phyloP scores from a whole-genome alignment of 805 yeast genomes.

The Sugiyamaella floridensis region DNA sequence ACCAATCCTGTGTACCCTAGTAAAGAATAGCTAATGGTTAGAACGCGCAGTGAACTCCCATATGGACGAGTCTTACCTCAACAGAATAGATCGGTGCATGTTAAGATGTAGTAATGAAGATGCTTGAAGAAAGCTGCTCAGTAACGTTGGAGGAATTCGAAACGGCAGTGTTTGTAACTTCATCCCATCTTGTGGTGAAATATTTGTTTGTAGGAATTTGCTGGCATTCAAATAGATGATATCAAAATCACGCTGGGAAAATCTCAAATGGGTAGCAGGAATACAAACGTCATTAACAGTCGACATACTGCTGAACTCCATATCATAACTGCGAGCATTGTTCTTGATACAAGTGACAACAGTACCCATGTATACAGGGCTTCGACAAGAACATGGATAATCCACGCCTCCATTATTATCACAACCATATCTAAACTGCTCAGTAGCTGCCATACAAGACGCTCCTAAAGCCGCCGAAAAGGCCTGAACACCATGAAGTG shows the following conservation, averaged over 20 bases:
- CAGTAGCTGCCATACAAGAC: constrained; percentile 9
- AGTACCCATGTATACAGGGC: constrained; percentile 7
- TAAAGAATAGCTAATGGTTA: neutral
- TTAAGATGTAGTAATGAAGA: neutral
- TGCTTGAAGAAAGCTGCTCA: constrained; percentile 1
- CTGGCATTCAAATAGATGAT: constrained; percentile 8
- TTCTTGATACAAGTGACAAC: constrained; percentile 5
- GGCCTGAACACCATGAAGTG: neutral
- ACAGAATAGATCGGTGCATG: neutral
- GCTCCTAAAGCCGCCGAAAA: constrained; percentile 3
- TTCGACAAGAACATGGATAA: constrained; percentile 7
- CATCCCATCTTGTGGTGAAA: neutral
- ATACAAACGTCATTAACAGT: constrained; percentile 7
- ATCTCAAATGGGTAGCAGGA: neutral
- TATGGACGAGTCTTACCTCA: constrained; percentile 5
- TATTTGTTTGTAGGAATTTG: constrained; percentile 1
- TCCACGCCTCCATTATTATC: neutral
- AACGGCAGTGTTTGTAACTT: constrained; percentile 5
- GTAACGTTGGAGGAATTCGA: neutral
- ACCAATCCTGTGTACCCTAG: neutral
- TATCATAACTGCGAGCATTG: constrained; percentile 2
- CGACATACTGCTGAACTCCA: neutral
- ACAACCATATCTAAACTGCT: constrained; percentile 8
- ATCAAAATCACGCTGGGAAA: constrained; percentile 6
- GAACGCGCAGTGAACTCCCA: too few species aligned